Percentiles rank a stretch among this genome's conserved stretches.
Conservation (phyloP, 1,139 yeast species). For the Saccharomyces pastorianus region DNA sequence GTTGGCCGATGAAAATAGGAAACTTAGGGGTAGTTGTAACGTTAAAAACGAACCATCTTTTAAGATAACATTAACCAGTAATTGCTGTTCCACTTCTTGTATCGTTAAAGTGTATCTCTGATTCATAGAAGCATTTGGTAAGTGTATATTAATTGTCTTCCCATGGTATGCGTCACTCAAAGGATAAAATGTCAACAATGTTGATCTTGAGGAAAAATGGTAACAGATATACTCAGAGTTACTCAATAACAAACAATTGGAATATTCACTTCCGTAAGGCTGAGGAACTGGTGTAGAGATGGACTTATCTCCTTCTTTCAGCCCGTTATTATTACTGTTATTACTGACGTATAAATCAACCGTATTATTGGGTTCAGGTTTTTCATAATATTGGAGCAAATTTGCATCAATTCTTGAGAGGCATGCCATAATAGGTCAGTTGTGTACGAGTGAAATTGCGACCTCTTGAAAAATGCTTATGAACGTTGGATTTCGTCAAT, state of each 20-base stretch:
- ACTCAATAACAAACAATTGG: constrained; percentile 15
- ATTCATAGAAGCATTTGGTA: constrained; percentile 23
- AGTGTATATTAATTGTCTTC: constrained; percentile 20
- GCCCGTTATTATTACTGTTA: constrained; percentile 2
- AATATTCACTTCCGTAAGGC: constrained; percentile 13
- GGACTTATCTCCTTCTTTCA: neutral
- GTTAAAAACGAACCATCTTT: constrained; percentile 34
- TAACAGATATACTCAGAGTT: constrained; percentile 21
- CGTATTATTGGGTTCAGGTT: constrained; percentile 8
- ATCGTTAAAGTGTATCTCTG: constrained; percentile 21
- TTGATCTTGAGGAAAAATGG: constrained; percentile 19
- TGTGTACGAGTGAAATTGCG: neutral
- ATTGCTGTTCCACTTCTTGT: constrained; percentile 10
- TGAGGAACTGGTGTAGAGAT: neutral
- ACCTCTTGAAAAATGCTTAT: neutral
- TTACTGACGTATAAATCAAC: constrained; percentile 12
- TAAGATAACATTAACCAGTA: constrained; percentile 22
- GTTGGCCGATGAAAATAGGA: constrained; percentile 13
- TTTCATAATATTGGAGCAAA: constrained; percentile 13
- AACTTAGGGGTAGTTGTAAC: constrained; percentile 26
- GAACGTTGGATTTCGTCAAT: neutral
- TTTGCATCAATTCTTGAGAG: constrained; percentile 20
- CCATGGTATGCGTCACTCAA: constrained; percentile 16
- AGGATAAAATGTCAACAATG: constrained; percentile 19
- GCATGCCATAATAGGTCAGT: neutral